Percentiles rank a stretch among this genome's conserved stretches.
phyloP scores from a whole-genome alignment of 768 basidiomycete genomes.

The Boletus rex-veris region DNA sequence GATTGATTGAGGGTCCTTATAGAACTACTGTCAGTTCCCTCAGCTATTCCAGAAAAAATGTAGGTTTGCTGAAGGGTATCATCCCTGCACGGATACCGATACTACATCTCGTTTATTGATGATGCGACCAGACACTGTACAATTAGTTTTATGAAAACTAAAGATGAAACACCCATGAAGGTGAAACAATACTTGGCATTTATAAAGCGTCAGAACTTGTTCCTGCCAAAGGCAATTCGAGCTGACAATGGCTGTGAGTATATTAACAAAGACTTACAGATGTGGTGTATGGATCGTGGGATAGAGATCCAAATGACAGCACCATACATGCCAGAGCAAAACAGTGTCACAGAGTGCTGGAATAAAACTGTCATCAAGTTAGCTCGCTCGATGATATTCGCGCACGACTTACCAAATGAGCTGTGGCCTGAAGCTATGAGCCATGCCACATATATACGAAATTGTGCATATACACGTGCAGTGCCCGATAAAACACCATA shows the following conservation, averaged over 20 bases:
- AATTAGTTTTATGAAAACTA: not conserved
- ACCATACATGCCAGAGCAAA: slow-evolving; percentile 38
- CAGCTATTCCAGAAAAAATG: too few relatives aligned
- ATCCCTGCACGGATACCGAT: too few relatives aligned
- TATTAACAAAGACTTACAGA: not conserved
- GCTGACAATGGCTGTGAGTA: not conserved
- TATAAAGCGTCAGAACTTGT: not conserved
- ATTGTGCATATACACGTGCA: too few relatives aligned
- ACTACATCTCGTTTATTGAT: too few relatives aligned
- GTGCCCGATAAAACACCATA: too few relatives aligned
- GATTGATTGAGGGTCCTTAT: too few relatives aligned
- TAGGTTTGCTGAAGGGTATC: too few relatives aligned
- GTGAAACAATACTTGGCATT: not conserved
- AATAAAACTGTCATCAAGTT: slow-evolving; percentile 34
- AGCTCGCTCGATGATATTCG: slow-evolving; percentile 31
- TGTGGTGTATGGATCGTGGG: slow-evolving; percentile 9
- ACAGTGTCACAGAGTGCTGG: slow-evolving; percentile 36
- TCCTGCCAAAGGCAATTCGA: not conserved
- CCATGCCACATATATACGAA: too few relatives aligned
- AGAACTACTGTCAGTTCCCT: too few relatives aligned
- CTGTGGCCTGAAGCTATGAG: slow-evolving; percentile 19
- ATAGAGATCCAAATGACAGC: slow-evolving; percentile 32
- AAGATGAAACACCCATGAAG: not conserved
- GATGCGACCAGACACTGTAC: not conserved
- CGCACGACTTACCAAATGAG: slow-evolving; percentile 10